Evolutionary conservation across 1,139 yeast genomes (phyloP).

Genomic region (Kurtzmaniella quercitrusa): DNA sequence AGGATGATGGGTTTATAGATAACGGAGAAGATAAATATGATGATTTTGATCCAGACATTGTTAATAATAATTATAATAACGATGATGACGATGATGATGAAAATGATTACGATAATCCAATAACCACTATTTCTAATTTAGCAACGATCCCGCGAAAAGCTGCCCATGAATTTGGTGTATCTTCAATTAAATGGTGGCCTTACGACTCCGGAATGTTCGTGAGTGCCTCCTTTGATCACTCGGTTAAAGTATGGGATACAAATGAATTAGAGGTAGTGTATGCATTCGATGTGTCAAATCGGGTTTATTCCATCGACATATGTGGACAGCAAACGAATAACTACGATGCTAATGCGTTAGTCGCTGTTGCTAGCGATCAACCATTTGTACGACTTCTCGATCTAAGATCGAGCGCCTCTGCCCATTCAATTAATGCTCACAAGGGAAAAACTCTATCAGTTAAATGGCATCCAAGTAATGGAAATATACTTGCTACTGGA

Average conservation of each 20-base stretch:
- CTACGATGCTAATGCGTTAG: constrained; percentile 44
- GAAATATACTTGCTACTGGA: constrained; percentile 64
- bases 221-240: constrained; percentile 75
- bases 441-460: constrained; percentile 59
- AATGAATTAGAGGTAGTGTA: constrained; percentile 60
- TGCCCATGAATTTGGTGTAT: constrained; percentile 70
- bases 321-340: constrained; percentile 20
- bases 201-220: constrained; percentile 83
- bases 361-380: constrained; percentile 70
- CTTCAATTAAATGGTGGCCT: constrained; percentile 85
- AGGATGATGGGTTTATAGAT: background rate
- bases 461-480: constrained; percentile 72
- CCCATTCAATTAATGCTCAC: constrained; percentile 68
- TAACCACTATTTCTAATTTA: constrained; percentile 17
- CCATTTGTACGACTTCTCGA: constrained; percentile 70
- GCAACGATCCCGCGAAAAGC: constrained; percentile 50
- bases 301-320: constrained; percentile 54
- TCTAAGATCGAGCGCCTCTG: constrained; percentile 62
- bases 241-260: constrained; percentile 82
- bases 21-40: background rate
- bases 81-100: constrained; percentile 7
- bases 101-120: constrained; percentile 22
- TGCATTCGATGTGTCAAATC: constrained; percentile 49
- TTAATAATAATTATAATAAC: no score
- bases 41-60: no score